Conservation (phyloP, 2,329 filamentous ascomycete genomes). For the Hypoxylon sp. region DNA sequence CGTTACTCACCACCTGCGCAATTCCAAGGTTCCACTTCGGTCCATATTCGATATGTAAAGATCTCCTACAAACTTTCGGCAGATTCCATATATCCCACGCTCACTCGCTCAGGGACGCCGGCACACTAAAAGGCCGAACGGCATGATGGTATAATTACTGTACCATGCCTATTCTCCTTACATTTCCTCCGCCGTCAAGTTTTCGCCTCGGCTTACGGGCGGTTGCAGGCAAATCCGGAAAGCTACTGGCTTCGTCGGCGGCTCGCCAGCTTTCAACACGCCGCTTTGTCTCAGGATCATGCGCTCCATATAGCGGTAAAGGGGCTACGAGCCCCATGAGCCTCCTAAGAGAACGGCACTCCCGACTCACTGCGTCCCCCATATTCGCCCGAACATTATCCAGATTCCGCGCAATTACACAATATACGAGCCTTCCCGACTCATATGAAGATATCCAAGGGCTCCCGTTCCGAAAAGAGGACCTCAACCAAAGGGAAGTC, state of each 20-base stretch:
- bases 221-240: constrained; percentile 44
- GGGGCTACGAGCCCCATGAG: constrained; percentile 27
- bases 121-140: constrained; percentile 19
- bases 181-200: constrained; percentile 46
- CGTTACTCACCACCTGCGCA: constrained; percentile 18
- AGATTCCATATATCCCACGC: background rate
- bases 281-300: constrained; percentile 31
- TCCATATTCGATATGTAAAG: constrained; percentile 16
- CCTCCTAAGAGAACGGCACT: constrained; percentile 7
- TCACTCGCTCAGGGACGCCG: constrained; percentile 21
- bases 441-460: constrained; percentile 68
- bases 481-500: constrained; percentile 63
- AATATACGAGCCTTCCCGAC: constrained; percentile 68
- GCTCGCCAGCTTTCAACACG: constrained; percentile 42
- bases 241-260: constrained; percentile 31
- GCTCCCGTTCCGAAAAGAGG: constrained; percentile 63
- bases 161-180: constrained; percentile 49
- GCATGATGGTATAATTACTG: constrained; percentile 46
- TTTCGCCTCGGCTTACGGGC: constrained; percentile 50
- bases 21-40: constrained; percentile 3
- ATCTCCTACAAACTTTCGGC: constrained; percentile 3
- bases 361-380: constrained; percentile 36
- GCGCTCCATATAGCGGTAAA: constrained; percentile 39
- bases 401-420: constrained; percentile 56
- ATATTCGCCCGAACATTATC: constrained; percentile 48